Evolutionary conservation across 805 yeast genomes (phyloP).

Genomic region (Kregervanrija delftensis): DNA sequence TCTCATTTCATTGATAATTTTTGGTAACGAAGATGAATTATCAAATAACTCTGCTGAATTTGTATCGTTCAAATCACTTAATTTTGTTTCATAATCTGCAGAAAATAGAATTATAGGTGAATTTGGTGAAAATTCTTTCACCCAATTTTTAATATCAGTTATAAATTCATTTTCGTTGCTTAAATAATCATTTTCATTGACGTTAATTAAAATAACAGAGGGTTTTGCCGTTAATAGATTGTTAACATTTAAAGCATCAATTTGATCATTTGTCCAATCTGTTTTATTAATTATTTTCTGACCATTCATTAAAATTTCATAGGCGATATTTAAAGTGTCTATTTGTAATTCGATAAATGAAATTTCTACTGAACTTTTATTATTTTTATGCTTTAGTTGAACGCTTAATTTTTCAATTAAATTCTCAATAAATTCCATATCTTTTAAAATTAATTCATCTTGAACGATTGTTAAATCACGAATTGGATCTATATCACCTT

Average conservation of each 20-base stretch:
- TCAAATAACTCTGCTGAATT: slow-evolving; percentile 18
- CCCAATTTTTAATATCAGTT: slow-evolving; percentile 82
- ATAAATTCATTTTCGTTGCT: slow-evolving; percentile 87
- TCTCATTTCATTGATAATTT: slow-evolving; percentile 83
- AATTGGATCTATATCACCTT: slow-evolving; percentile 55
- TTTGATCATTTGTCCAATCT: slow-evolving; percentile 85
- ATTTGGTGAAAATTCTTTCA: slow-evolving; percentile 79
- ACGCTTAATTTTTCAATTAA: slow-evolving; percentile 53
- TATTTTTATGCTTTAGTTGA: slow-evolving; percentile 69
- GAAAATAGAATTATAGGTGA: slow-evolving; percentile 31
- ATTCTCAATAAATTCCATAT: slow-evolving; percentile 68
- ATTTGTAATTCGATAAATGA: slow-evolving; percentile 79
- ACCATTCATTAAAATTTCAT: slow-evolving; percentile 73
- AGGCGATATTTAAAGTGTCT: slow-evolving; percentile 69
- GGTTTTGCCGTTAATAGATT: slow-evolving; percentile 92
- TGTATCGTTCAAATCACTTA: slow-evolving; percentile 9
- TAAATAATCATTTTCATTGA: slow-evolving; percentile 81
- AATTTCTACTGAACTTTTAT: slow-evolving; percentile 64
- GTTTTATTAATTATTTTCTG: slow-evolving; percentile 77
- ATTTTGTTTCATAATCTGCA: slow-evolving; percentile 25
- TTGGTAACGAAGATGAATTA: slow-evolving; percentile 76
- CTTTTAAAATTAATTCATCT: slow-evolving; percentile 61
- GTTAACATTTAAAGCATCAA: slow-evolving; percentile 82
- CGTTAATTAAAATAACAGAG: slow-evolving; percentile 83
- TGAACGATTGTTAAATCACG: slow-evolving; percentile 57